Base-by-base conservation (phyloP, 2,329 filamentous ascomycete species). In the Monosporascus cannonballus region DNA sequence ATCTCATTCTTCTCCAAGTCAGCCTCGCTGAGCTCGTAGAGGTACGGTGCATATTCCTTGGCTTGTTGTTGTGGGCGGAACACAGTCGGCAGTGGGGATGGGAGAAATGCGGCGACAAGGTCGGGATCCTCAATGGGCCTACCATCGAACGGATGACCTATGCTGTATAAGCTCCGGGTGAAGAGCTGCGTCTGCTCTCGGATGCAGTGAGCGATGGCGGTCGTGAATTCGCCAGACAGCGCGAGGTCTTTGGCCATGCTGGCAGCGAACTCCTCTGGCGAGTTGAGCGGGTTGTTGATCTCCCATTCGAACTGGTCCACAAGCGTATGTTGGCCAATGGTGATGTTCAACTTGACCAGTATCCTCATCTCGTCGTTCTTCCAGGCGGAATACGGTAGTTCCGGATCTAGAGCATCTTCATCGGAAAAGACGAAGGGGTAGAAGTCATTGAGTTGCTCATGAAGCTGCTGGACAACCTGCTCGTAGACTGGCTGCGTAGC, bases 301-400 rank as follows among this genome's bases (percentile, higher is more conserved):
- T 99, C 94, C 94, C 94, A 99, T 71, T 99, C 94, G 56, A 99
- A 97, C 68, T 97, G 94, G 65, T 99, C 94, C 37, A 96, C 87
- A 25, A 99, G 77, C 0, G 92, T 97, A 66, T 96, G 90, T 58
- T 90, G 87, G 41, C 93, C 94, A 65, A 99, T 96, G 6, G 94
- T 97, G 65, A 99, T 96, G 71, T 97, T 96, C 49, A 99, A 79
- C 71, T 96, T 97, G 71, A 99, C 84, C 44, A 96, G 75, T 61
- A 99, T 89, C 49, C 94, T 87, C 93, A 99, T 96, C 74, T 99
- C 94, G 67, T 99, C 94, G 67, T 99, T 96, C 72, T 97, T 97
- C 76, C 96, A 96, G 6, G 94, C 92, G 39, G 81, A 86, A 67
- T 97, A 97, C 0, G 93, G 92, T 14, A 95, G 77, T 65, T 94